Evolutionary conservation across 139 green algal species (phyloP).

Genomic region (Spirogloea muscicola): DNA sequence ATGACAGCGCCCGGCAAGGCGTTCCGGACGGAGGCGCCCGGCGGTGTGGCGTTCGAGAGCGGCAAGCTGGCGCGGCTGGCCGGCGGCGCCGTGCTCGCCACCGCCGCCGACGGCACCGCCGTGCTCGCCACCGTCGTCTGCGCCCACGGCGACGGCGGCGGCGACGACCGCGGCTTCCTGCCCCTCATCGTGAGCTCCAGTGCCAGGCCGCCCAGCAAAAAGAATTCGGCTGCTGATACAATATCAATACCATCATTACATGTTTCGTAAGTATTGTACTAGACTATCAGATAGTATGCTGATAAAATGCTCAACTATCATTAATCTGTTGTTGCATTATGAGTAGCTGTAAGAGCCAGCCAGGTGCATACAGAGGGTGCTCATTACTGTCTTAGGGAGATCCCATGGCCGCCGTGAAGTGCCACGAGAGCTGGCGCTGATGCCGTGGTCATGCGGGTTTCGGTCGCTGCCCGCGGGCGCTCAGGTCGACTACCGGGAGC

Average conservation of each 20-base stretch:
- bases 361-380: too few relatives aligned
- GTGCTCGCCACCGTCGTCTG: slow-evolving; percentile 63
- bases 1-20: slow-evolving; percentile 12
- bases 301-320: not conserved
- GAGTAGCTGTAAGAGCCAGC: not conserved
- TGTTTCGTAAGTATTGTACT: not conserved
- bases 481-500: slow-evolving; percentile 77
- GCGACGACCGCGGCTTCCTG: slow-evolving; percentile 39
- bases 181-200: slow-evolving; percentile 25
- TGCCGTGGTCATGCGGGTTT: too few relatives aligned
- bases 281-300: not conserved
- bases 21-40: not conserved
- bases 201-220: not conserved
- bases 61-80: slow-evolving; percentile 64
- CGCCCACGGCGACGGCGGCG: not conserved
- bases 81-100: slow-evolving; percentile 57
- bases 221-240: not conserved
- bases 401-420: too few relatives aligned
- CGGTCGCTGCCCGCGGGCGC: not conserved
- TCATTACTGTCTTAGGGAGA: too few relatives aligned
- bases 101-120: slow-evolving; percentile 52
- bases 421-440: too few relatives aligned
- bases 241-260: not conserved
- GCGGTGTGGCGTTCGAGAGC: slow-evolving; percentile 58
- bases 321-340: not conserved